A percentile compares a stretch with the other conserved stretches of the same genome.
These are phyloP conservation scores for Castanospermum australe DNA, from an alignment of 306 rosid genomes.

Conservation along the genomic window DNA sequence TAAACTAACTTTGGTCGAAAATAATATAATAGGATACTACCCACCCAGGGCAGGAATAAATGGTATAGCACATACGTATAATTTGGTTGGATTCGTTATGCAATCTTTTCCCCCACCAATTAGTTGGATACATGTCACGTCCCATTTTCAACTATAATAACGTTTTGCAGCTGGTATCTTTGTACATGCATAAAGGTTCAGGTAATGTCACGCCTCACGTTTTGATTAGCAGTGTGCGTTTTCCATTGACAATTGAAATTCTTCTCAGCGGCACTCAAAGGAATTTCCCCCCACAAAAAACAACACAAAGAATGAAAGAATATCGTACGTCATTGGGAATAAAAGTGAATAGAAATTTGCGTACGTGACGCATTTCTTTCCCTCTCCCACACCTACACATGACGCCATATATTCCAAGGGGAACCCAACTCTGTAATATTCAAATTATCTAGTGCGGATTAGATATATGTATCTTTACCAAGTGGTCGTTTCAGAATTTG, in stretches of 20 bases:
- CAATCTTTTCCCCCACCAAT: not conserved
- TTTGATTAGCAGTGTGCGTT: not conserved
- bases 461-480: not conserved
- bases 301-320: not conserved
- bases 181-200: not conserved
- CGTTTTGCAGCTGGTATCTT: not conserved
- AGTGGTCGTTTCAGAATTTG: not conserved
- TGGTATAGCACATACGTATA: not conserved
- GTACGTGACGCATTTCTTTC: not conserved
- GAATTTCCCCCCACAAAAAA: not conserved
- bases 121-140: not conserved
- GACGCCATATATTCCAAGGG: not conserved
- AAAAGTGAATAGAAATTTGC: not conserved
- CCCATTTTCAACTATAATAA: not conserved
- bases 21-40: not conserved
- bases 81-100: not conserved
- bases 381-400: not conserved
- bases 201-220: not conserved
- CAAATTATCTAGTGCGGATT: not conserved
- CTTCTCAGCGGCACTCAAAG: not conserved
- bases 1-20: not conserved
- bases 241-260: constrained; percentile 8
- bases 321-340: constrained; percentile 9
- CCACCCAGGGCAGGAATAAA: not conserved
- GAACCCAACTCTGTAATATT: not conserved